Evolutionary conservation across 2,329 filamentous ascomycete genomes (phyloP), one percentile per base, ranked within the genome.

Genomic region (Pseudopithomyces chartarum): DNA sequence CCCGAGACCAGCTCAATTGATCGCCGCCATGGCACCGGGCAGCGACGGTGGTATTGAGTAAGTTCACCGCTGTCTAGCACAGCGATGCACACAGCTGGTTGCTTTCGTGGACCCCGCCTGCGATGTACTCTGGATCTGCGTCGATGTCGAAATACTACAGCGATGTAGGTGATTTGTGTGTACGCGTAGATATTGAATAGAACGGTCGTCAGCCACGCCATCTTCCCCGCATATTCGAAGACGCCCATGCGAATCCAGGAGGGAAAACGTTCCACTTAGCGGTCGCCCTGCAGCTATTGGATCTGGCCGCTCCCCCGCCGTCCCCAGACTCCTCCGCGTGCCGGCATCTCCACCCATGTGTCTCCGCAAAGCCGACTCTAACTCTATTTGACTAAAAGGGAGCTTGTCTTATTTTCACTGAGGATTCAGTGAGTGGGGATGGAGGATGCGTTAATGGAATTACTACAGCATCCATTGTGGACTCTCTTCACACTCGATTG

Each of bases 201-300:
- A 58, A 42, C 54, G 61, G 52, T 57, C 61, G 61, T 64, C 55
- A 63, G 54, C 49, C 47, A 56, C 47, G 52, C 40, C 50, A 52
- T 20, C 46, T 71, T 70, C 70, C 70, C 70, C 70, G 69, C 70
- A 73, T 63, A 44, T 59, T 58, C 70, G 71, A 69, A 63, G 44
- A 58, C 58, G 29, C 7, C 47, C 22, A 13, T 15, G 22, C 52
- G 61, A 58, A 46, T n/a, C 55, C 61, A 56, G 58, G 59, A 56
- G 52, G 56, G 58, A 57, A 59, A 57, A 63, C 60, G 59, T 43
- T 52, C 54, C 61, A 61, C 57, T 58, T 52, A 47, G 55, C 17
- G 40, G 47, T 23, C 22, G 20, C 17, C 54, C 22, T 57, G 49
- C 55, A 54, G 32, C 49, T 47, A 51, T 38, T 57, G 45, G 59